Conservation (phyloP, 345 rosid species). For the Psidium guajava region DNA sequence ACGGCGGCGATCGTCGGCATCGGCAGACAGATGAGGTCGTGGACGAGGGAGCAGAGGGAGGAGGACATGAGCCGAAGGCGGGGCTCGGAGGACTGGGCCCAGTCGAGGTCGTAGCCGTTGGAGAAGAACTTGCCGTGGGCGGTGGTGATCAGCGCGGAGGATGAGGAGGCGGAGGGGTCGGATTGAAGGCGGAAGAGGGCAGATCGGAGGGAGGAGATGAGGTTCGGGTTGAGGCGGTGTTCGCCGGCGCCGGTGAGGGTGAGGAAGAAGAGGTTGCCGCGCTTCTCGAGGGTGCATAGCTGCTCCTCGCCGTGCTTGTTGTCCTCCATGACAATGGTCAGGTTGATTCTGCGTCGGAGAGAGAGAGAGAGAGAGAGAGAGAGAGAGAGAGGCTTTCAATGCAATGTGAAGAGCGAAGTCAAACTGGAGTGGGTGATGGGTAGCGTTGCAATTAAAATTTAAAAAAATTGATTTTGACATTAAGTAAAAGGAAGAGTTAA, state of each 20-base stretch:
- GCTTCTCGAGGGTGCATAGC: constrained; percentile 49
- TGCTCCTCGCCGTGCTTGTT: not conserved
- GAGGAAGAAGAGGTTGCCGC: constrained; percentile 35
- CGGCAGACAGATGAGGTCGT: constrained; percentile 49
- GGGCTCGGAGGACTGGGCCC: constrained; percentile 24
- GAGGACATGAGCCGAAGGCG: constrained; percentile 24
- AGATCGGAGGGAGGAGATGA: constrained; percentile 30
- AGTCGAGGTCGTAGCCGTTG: constrained; percentile 65
- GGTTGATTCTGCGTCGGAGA: not conserved
- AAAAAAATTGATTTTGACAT: not conserved
- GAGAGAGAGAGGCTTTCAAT: not conserved
- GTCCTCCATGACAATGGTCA: not conserved
- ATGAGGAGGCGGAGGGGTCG: constrained; percentile 15
- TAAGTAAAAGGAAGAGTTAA: not conserved
- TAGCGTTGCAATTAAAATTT: too few species aligned
- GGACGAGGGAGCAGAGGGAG: constrained; percentile 22
- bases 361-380: not conserved
- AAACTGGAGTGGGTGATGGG: too few species aligned
- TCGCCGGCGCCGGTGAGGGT: constrained; percentile 43
- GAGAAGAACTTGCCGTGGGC: constrained; percentile 78
- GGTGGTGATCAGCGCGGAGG: constrained; percentile 52
- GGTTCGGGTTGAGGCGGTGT: constrained; percentile 50
- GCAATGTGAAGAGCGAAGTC: not conserved
- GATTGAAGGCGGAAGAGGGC: constrained; percentile 28
- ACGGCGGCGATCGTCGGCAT: constrained; percentile 60